Conservation (phyloP, 2,329 filamentous ascomycete genomes). For the Eurotiales sp. region DNA sequence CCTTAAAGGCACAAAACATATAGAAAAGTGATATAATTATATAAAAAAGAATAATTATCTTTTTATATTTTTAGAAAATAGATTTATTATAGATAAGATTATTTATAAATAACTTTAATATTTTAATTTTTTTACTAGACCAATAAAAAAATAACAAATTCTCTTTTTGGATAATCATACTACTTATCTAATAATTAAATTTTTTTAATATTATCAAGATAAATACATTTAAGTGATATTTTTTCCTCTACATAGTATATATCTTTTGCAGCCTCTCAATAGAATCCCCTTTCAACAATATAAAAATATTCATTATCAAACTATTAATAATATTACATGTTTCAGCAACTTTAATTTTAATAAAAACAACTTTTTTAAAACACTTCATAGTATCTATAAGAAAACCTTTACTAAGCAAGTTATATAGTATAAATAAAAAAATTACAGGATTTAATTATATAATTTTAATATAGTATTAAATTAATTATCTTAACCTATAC, state of each 20-base stretch:
- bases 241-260: background rate
- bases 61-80: background rate
- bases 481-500: background rate
- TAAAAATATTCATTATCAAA: background rate
- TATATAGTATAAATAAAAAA: too few species aligned
- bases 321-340: background rate
- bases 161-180: background rate
- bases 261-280: background rate
- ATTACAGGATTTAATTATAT: too few species aligned
- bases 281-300: background rate
- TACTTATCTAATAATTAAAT: background rate
- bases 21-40: background rate
- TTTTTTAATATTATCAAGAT: background rate
- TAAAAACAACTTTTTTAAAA: constrained; percentile 1
- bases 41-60: background rate
- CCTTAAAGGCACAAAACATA: background rate
- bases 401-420: too few species aligned
- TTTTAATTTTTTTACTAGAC: background rate
- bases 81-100: background rate
- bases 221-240: background rate
- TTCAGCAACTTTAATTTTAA: background rate
- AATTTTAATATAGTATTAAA: background rate
- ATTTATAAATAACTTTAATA: background rate
- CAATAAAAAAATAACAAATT: background rate
- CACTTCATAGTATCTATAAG: background rate